Evolutionary conservation across 306 rosid species (phyloP), one percentile per base, ranked within the genome.

Genomic region (Vigna hirtella): DNA sequence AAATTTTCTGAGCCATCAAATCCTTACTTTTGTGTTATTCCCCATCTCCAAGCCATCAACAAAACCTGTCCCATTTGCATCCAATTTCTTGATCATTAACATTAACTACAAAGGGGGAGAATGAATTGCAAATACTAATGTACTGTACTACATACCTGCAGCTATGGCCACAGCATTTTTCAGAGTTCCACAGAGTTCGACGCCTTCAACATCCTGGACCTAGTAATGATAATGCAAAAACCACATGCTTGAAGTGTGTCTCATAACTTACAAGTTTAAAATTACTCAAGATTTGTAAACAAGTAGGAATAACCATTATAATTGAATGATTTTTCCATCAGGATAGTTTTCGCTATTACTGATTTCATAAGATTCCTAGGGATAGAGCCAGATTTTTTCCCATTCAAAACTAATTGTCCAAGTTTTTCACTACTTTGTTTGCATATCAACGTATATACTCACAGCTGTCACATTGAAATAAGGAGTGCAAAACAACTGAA

Each of bases 41-140:
- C 99, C 99, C 99, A 96, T 93, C 86, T 91, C 97, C 89, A 96
- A 79, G 69, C 99, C 99, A 84, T 96, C 99, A 80, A 93, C 98
- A 86, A 93, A 93, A 83, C 98, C 98, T 93, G 92, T 81, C 43
- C 71, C 87, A 77, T 57, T 40, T 70, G 71, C 50, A 17, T 70
- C 80, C 58, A 40, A 83, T 58, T 71, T 76, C 55, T 68, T 67
- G 38, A 68, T 81, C 77, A 67, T 80, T 73, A 65, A 81, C 18
- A 66, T 18, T 66, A 75, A 66, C 42, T 72, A 13, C 17, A 76
- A 66, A 53, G 51, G 38, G 59, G 28, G 48, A 55, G 5, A 50
- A 56, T 49, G 70, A 83, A 75, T 68, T 38, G 30, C 45, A 74
- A 42, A 70, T 14, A 34, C 42, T 55, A 50, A 15, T 67, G 28